These are phyloP conservation scores for Diddensiella caesifluorescens DNA, from an alignment of 805 yeast genomes.

Conservation along the genomic window DNA sequence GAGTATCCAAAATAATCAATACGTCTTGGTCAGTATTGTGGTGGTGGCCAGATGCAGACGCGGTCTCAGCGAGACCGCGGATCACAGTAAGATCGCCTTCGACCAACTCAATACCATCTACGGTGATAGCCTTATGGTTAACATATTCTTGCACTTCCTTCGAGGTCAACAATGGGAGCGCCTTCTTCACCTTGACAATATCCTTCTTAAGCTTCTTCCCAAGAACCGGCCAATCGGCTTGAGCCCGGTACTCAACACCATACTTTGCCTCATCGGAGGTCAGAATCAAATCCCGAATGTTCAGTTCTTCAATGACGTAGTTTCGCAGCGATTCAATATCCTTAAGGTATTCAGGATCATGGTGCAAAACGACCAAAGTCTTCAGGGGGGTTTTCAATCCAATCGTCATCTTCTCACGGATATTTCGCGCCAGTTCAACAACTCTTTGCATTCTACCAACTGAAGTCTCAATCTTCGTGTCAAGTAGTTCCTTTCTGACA, in stretches of 20 bases:
- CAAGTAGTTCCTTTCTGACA: conserved; percentile 73
- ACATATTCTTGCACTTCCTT: conserved; percentile 76
- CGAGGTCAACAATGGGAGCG: conserved; percentile 75
- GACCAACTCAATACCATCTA: conserved; percentile 83
- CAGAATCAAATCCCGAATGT: conserved; percentile 80
- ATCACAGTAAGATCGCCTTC: conserved; percentile 85
- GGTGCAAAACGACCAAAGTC: conserved; percentile 77
- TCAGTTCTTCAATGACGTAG: conserved; percentile 86
- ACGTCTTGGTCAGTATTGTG: conserved; percentile 86
- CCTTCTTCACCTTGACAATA: conserved; percentile 90
- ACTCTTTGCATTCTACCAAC: conserved; percentile 96
- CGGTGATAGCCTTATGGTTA: conserved; percentile 65
- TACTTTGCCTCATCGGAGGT: conserved; percentile 88
- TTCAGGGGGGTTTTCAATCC: conserved; percentile 94
- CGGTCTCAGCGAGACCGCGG: conserved; percentile 72
- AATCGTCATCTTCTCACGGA: conserved; percentile 92
- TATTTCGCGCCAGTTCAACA: conserved; percentile 91
- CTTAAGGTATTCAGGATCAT: conserved; percentile 63
- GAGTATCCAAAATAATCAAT: conserved; percentile 81
- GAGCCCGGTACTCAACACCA: conserved; percentile 87
- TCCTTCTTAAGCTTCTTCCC: conserved; percentile 97
- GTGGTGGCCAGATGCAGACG: conserved; percentile 65
- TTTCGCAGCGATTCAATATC: conserved; percentile 73
- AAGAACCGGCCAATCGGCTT: conserved; percentile 98
- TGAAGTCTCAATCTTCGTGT: conserved; percentile 68